Base-by-base conservation (phyloP, 2,329 filamentous ascomycete genomes). In the Stachybotrys echinatus region DNA sequence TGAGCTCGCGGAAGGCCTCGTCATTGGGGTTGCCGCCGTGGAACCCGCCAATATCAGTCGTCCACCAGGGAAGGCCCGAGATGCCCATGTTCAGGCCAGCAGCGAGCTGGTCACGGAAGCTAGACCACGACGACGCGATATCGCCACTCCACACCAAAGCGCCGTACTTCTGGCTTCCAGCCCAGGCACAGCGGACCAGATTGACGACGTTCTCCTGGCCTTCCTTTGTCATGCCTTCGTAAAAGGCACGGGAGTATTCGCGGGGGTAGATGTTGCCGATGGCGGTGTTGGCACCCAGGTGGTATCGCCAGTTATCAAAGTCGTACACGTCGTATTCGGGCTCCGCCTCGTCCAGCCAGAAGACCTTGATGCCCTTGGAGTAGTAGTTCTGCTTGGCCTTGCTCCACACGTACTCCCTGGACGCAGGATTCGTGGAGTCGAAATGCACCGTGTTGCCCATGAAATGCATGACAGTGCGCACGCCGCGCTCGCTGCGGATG, bases 281-380 rank as follows among this genome's bases (percentile, higher is more conserved):
- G 1, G 59, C 55, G 3, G 65, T 47, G 38, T 67, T 67, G 2
- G 66, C 58, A 1, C 66, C 66, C 65, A 62, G 34, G 65, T 56
- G 47, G 70, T 61, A 54, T 58, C 58, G 76, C 61, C 81, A 87
- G 54, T 80, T 81, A 50, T 87, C 84, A 58, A 85, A 87, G 60
- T 87, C 81, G 60, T 87, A 87, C 12, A 73, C 72, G 0, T 66
- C 71, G 56, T 85, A 87, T 60, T 87, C 83, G 0, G 83, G 83
- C 57, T 87, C 84, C 0, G 84, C 84, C 61, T 87, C 84, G 55
- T 88, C 84, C 0, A 87, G 73, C 84, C 84, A 87, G 64, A 87
- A 87, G 1, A 79, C 65, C 51, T 77, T 75, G 62, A 87, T 81
- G 2, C 84, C 84, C 48, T 78, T 79, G 45, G 73, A 64, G 56